phyloP scores from a whole-genome alignment of 352 stramenopile genomes.

The Aphanomyces stellatus region DNA sequence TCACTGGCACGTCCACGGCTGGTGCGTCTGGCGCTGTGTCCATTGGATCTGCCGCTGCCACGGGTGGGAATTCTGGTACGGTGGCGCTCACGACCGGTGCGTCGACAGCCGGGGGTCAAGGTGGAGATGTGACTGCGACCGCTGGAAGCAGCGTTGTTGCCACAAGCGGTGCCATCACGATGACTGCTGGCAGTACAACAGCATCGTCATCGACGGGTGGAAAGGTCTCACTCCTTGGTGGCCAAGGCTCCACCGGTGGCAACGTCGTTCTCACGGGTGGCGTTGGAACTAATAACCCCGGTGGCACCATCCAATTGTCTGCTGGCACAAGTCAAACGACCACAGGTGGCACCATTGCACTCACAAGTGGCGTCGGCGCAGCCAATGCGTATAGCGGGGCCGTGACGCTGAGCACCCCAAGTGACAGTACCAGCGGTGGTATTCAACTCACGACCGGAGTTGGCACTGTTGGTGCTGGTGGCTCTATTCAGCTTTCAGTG shows the following conservation, averaged over 20 bases:
- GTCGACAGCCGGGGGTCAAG: not conserved
- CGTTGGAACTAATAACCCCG: constrained; percentile 1
- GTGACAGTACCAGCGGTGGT: constrained; percentile 23
- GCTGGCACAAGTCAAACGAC: constrained; percentile 21
- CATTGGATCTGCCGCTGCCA: not conserved
- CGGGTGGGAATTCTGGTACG: not conserved
- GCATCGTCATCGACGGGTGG: constrained; percentile 28
- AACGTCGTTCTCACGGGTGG: constrained; percentile 25
- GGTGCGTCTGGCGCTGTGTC: not conserved
- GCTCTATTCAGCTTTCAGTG: constrained; percentile 8
- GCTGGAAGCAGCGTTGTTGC: constrained; percentile 6
- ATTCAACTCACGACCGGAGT: constrained; percentile 5
- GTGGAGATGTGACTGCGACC: not conserved
- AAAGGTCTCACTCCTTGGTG: constrained; percentile 25
- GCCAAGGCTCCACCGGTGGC: constrained; percentile 25
- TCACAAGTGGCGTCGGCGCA: constrained; percentile 23
- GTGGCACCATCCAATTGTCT: constrained; percentile 24
- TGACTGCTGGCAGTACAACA: constrained; percentile 25
- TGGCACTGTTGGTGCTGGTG: not conserved
- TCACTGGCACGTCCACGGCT: not conserved
- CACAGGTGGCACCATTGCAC: constrained; percentile 19
- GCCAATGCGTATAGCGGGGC: constrained; percentile 25
- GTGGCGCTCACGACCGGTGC: not conserved
- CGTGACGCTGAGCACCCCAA: constrained; percentile 28
- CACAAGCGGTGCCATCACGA: constrained; percentile 18